Percentiles rank a stretch among this genome's conserved stretches.
Evolutionary conservation across 805 yeast species (phyloP).

Genomic region (Candida incommunis): DNA sequence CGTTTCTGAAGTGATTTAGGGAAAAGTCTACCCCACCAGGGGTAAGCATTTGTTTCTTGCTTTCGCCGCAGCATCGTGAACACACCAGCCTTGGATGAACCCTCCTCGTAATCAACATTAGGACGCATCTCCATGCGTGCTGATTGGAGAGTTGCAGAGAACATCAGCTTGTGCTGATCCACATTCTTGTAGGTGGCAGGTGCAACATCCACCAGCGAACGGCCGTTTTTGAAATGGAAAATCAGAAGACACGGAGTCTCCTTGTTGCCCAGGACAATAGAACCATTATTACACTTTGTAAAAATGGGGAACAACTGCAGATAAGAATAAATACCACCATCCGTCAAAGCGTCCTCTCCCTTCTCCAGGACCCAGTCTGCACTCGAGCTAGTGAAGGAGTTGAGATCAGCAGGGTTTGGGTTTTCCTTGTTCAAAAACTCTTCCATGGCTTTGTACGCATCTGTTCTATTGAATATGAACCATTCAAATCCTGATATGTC

Average conservation of each 20-base stretch:
- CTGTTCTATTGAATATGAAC: slow-evolving; percentile 67
- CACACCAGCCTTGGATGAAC: neutral
- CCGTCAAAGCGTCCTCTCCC: neutral
- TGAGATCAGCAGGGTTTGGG: slow-evolving; percentile 1
- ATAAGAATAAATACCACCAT: neutral
- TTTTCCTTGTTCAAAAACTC: slow-evolving; percentile 14
- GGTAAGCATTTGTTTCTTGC: neutral
- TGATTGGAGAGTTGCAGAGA: slow-evolving; percentile 32
- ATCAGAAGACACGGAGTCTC: slow-evolving; percentile 63
- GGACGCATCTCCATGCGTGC: slow-evolving; percentile 52
- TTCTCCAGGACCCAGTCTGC: slow-evolving; percentile 2
- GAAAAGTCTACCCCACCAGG: neutral
- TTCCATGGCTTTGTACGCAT: slow-evolving; percentile 57
- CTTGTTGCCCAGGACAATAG: slow-evolving; percentile 67
- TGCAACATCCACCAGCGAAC: slow-evolving; percentile 44
- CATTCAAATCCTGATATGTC: slow-evolving; percentile 67
- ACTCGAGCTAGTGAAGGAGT: neutral
- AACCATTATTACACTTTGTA: slow-evolving; percentile 45
- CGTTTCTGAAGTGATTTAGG: neutral
- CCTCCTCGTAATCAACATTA: slow-evolving; percentile 50
- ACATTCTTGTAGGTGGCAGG: slow-evolving; percentile 30
- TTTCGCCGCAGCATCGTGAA: neutral
- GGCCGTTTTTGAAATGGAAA: slow-evolving; percentile 38
- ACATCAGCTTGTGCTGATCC: slow-evolving; percentile 42
- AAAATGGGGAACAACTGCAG: slow-evolving; percentile 42